These are phyloP conservation scores for Taiozyma sp. DNA, from an alignment of 1,139 yeast genomes.

Conservation along the genomic window DNA sequence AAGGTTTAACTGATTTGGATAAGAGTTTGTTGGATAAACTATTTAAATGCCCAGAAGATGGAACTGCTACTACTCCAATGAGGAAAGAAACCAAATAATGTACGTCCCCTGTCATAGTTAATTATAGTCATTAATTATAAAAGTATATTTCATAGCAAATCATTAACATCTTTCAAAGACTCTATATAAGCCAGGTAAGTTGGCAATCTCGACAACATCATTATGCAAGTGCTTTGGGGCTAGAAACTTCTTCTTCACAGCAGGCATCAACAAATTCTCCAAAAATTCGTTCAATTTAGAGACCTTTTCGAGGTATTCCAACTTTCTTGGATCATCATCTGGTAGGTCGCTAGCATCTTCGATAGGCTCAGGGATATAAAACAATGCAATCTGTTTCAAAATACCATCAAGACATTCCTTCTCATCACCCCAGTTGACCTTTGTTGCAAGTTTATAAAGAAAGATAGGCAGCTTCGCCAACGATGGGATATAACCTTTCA, in stretches of 20 bases:
- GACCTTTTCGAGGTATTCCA: slow-evolving; percentile 15
- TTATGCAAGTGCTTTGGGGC: slow-evolving; percentile 52
- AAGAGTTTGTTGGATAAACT: slow-evolving; percentile 15
- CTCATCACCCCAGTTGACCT: slow-evolving; percentile 65
- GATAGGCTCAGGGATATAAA: slow-evolving; percentile 66
- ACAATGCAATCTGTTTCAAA: slow-evolving; percentile 61
- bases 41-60: slow-evolving; percentile 5
- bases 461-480: slow-evolving; percentile 63
- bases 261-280: slow-evolving; percentile 64
- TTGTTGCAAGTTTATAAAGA: slow-evolving; percentile 53
- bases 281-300: slow-evolving; percentile 32
- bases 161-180: slow-evolving; percentile 86
- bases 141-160: not conserved
- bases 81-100: not conserved
- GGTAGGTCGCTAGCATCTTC: slow-evolving; percentile 22
- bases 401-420: slow-evolving; percentile 61
- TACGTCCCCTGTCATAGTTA: not conserved
- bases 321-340: slow-evolving; percentile 19
- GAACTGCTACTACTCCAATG: not conserved
- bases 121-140: too few species aligned
- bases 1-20: slow-evolving; percentile 14
- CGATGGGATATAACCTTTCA: slow-evolving; percentile 60
- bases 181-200: slow-evolving; percentile 82
- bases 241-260: slow-evolving; percentile 55
- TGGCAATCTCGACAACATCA: slow-evolving; percentile 81